Conservation (phyloP, 2,329 filamentous ascomycete species). For the Penicillium hesseltinei region DNA sequence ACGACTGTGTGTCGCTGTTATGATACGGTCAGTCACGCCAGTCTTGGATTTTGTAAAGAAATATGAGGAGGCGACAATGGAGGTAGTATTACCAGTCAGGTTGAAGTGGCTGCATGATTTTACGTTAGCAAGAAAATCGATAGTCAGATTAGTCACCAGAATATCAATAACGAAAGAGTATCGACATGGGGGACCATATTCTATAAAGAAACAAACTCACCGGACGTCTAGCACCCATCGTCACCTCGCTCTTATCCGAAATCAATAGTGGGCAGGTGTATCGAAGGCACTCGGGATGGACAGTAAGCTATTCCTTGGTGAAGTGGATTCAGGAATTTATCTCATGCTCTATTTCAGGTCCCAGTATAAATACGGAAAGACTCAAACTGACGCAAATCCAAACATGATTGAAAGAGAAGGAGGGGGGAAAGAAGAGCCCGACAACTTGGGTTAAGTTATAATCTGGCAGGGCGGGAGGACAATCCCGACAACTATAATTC, state of each 20-base stretch:
- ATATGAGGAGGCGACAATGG: not conserved
- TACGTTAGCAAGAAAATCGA: not conserved
- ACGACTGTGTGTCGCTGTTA: constrained; percentile 41
- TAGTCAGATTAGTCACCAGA: not conserved
- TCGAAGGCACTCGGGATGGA: constrained; percentile 1
- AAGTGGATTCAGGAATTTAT: constrained; percentile 6
- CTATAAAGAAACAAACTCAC: constrained; percentile 11
- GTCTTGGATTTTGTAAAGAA: not conserved
- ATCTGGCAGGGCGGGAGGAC: constrained; percentile 33
- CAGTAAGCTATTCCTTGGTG: constrained; percentile 1
- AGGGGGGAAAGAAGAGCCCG: constrained; percentile 26
- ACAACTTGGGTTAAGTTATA: constrained; percentile 40
- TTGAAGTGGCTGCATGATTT: not conserved
- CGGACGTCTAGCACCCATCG: constrained; percentile 19
- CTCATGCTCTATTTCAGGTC: constrained; percentile 11
- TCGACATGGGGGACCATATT: not conserved
- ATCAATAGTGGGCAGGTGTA: not conserved
- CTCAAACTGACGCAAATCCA: constrained; percentile 1
- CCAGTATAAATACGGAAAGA: constrained; percentile 6
- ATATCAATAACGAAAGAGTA: not conserved
- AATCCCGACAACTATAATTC: constrained; percentile 30
- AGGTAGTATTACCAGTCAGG: constrained; percentile 5
- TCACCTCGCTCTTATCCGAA: constrained; percentile 5
- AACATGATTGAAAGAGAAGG: constrained; percentile 1
- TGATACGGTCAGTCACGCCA: constrained; percentile 8